Evolutionary conservation across 352 stramenopile species (phyloP), one percentile per base, ranked within the genome.

Genomic region (Pythium volutum): DNA sequence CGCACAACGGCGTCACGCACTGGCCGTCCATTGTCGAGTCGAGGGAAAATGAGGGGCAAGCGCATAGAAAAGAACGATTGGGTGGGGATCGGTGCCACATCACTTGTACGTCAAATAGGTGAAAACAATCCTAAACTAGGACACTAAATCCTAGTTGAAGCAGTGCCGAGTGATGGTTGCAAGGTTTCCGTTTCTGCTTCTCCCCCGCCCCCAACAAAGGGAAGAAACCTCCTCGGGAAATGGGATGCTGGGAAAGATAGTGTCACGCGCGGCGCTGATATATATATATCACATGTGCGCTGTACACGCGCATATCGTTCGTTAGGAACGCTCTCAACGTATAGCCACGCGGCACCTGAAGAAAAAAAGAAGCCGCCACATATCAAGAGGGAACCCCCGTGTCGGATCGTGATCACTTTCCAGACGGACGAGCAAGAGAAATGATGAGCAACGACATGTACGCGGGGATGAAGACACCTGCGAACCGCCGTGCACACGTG

Each of bases 1-100:
- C 60, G 74, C 79, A 96, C 41, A 64, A 88, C 45, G 75, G 78
- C 36, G 83, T 93, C 70, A 89, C 81, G 67, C 84, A 93, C 29
- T 55, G 27, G 16, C 36, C 36, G 14, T 43, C 36, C 36, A 43
- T 43, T 43, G 36, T 43, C 33, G 12, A 38, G 12, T 43, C 6
- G 36, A 43, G 36, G 14, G 36, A 10, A 36, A 36, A 36, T 36
- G 31, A n/a, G 31, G 14, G 31, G 29, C 3, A 11, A 11, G 31
- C 31, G 14, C n/a, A n/a, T n/a, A 36, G 31, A 36, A 36, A 36
- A 43, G 36, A 43, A 43, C 36, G 14, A 43, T 9, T 43, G 36
- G 36, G 36, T 43, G 36, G 4, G n/a, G 41, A 43, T 43, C 15
- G 12, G 36, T 16, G 26, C 51, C 51, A 59, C 51, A 59, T 25